Evolutionary conservation across 208 protist species (phyloP), one percentile per base, ranked within the genome.

Genomic region (Vickermania spadyakhi): DNA sequence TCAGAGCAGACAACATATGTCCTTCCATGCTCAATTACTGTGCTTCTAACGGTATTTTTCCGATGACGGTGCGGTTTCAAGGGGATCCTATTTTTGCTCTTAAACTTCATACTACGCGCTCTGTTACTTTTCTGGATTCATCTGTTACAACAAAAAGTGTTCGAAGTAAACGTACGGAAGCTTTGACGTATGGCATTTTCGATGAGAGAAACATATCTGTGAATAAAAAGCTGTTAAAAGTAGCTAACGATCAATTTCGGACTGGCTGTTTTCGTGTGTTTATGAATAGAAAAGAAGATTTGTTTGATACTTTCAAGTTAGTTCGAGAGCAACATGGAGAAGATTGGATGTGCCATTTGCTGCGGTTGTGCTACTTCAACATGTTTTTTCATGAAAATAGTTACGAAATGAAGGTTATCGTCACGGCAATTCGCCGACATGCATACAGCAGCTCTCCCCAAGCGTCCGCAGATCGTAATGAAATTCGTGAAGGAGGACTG

Each of bases 401-500:
- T 55, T 55, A 55, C 26, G 13, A 18, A 18, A 55, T 27, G 25
- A 55, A 55, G 26, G 25, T 55, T 26, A 27, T 55, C 26, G 26
- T 55, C 51, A 55, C 25, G 51, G 51, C 51, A 26, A 23, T 55
- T 18, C 13, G 51, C 5, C 13, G 51, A 55, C 26, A 18, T 55
- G 11, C 13, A 18, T 18, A 55, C 26, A 23, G n/a, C 51, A 55
- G 13, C 21, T 11, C 13, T 55, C 13, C 51, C 13, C 51, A 5
- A 7, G 36, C 36, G 18, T 7, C 36, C 29, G 52, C 63, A 29
- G 68, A 62, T 28, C 30, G 18, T 7, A 45, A 45, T 45, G 36
- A 45, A 18, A 18, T 45, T 7, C 36, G 11, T n/a, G 36, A 45
- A 18, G 85, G 81, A 7, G 81, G 84, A 3, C 64, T 96, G 25